These are phyloP conservation scores for Venturia pyrina DNA, from an alignment of 2,329 filamentous ascomycete genomes.

Conservation along the genomic window DNA sequence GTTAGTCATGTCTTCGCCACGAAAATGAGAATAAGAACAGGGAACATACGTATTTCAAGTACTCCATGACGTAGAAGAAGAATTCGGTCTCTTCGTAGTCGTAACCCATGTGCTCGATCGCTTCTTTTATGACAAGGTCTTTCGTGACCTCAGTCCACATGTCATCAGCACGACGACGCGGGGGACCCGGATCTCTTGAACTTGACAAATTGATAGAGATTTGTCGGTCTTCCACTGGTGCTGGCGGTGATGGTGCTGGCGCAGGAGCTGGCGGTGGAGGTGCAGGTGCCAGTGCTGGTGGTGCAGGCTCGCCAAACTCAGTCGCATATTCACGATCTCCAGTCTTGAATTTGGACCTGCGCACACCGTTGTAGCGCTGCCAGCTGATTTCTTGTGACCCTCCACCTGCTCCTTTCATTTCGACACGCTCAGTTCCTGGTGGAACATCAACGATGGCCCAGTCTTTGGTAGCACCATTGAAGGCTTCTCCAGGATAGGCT, in stretches of 20 bases:
- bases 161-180: conserved; percentile 19
- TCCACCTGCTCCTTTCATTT: conserved; percentile 69
- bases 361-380: conserved; percentile 69
- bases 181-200: neutral
- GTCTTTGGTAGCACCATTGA: conserved; percentile 61
- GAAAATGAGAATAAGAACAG: neutral
- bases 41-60: conserved; percentile 70
- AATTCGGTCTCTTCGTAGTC: conserved; percentile 81
- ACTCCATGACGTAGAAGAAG: conserved; percentile 90
- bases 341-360: conserved; percentile 62
- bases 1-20: conserved; percentile 23
- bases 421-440: conserved; percentile 71
- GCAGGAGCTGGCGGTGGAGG: conserved; percentile 9
- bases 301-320: conserved; percentile 29
- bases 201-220: neutral
- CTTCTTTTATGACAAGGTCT: conserved; percentile 77
- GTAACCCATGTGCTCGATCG: conserved; percentile 75
- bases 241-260: conserved; percentile 19
- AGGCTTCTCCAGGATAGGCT: conserved; percentile 61
- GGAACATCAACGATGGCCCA: conserved; percentile 81
- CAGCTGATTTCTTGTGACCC: conserved; percentile 68
- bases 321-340: conserved; percentile 47
- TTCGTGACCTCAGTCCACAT: conserved; percentile 98
- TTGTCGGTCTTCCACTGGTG: conserved; percentile 4
- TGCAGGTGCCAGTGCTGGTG: conserved; percentile 13